These are phyloP conservation scores for Aspergillus sp. DNA, from an alignment of 2,329 filamentous ascomycete species.

Conservation along the genomic window DNA sequence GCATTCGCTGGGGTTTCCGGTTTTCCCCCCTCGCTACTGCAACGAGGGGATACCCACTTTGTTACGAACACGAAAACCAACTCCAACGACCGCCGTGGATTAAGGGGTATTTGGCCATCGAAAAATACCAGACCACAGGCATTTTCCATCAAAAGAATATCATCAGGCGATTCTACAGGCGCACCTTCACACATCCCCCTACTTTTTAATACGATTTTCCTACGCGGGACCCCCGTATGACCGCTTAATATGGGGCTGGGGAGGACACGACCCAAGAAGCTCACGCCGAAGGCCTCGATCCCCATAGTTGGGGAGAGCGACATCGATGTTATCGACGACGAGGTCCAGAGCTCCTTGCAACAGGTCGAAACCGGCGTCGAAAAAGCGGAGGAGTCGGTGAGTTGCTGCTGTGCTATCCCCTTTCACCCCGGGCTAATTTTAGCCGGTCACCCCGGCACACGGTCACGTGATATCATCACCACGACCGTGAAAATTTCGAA, in stretches of 20 bases:
- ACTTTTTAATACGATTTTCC: constrained; percentile 57
- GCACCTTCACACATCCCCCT: constrained; percentile 45
- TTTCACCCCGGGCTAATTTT: constrained; percentile 24
- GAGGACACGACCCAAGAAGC: constrained; percentile 55
- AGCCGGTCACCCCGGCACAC: constrained; percentile 22
- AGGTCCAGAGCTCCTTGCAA: constrained; percentile 68
- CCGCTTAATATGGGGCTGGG: constrained; percentile 24
- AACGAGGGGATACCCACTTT: no score
- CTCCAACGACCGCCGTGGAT: background rate
- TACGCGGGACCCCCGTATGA: constrained; percentile 39
- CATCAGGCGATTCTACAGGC: constrained; percentile 36
- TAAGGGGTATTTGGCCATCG: background rate
- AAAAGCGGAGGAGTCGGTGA: constrained; percentile 92
- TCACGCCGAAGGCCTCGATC: constrained; percentile 82
- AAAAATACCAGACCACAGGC: constrained; percentile 15
- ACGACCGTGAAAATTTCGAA: constrained; percentile 27
- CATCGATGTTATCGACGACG: constrained; percentile 82
- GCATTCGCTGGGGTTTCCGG: no score
- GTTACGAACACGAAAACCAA: no score
- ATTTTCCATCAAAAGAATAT: constrained; percentile 50
- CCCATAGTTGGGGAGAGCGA: constrained; percentile 83
- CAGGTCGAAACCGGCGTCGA: constrained; percentile 94
- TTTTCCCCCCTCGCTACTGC: no score
- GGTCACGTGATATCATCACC: constrained; percentile 33
- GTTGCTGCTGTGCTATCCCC: constrained; percentile 35